Base-by-base conservation (phyloP, 2,329 filamentous ascomycete genomes). In the Claviceps pusilla region DNA sequence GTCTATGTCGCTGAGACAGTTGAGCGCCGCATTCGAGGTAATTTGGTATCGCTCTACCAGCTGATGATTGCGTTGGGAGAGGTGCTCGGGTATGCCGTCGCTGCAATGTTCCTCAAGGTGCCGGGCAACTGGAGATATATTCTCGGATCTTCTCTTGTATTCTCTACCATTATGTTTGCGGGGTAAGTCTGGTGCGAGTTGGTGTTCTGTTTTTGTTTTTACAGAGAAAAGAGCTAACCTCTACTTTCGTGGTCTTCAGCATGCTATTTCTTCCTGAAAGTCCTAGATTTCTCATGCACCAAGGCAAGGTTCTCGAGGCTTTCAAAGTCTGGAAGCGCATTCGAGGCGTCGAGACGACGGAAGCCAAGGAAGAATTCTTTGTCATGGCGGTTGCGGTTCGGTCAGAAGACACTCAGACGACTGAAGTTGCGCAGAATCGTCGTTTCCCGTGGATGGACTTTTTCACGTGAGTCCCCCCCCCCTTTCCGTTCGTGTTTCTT, bases 11-110 rank as follows among this genome's bases (percentile, higher is more conserved):
- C 84, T 1, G 84, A 88, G 66, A 83, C 80, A 0, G 84, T 87
- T 47, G 82, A 84, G 60, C 74, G 79, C 37, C 76, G 73, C 56
- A 74, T 86, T 29, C 79, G 84, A 61, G 84, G 84, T 59, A 87
- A 87, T 65, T 68, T 88, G 51, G 84, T 88, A 1, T 86, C 83
- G 0, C 71, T 87, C 0, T 88, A 87, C 65, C 85, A 88, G 63
- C 79, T 87, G 68, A 87, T 85, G 68, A 88, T 88, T 61, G 85
- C 85, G 0, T 73, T 88, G 0, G 84, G 84, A 33, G 84, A 87
- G 60, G 84, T 88, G 2, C 71, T 88, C 1, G 85, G 84, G 2
- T 87, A 87, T 57, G 84, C 81, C 5, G 77, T 87, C 1, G 84
- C 81, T 0, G 84, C 84, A 49, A 86, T 87, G 55, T 88, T 88